A percentile compares a stretch with the other conserved stretches of the same genome.
These are phyloP conservation scores for Chlorella vulgaris DNA, from an alignment of 139 green algal genomes.

Conservation along the genomic window DNA sequence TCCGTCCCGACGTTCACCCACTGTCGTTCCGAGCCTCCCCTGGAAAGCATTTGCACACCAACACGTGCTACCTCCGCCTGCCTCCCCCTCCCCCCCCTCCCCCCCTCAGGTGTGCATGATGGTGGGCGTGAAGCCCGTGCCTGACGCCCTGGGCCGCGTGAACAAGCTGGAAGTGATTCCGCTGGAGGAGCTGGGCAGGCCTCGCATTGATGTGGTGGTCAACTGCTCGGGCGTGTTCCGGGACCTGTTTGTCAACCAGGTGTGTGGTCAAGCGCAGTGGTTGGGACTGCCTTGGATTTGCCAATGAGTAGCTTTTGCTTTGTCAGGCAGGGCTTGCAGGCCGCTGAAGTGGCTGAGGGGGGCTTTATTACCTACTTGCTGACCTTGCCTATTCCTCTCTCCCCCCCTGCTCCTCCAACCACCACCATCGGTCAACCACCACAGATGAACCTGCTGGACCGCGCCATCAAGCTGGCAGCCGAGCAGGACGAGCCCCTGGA, in stretches of 20 bases:
- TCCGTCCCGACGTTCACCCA: no score
- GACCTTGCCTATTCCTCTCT: not conserved
- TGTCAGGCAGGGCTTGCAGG: not conserved
- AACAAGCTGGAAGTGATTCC: slow-evolving; percentile 99
- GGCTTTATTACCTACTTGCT: no score
- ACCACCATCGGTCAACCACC: not conserved
- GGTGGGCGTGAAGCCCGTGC: slow-evolving; percentile 91
- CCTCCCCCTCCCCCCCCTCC: not conserved
- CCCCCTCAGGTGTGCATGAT: slow-evolving; percentile 89
- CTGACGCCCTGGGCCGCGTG: slow-evolving; percentile 95
- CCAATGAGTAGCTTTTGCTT: no score
- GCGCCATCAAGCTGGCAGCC: slow-evolving; percentile 97
- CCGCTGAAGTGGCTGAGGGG: no score
- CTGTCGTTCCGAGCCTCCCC: no score
- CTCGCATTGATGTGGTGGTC: slow-evolving; percentile 97
- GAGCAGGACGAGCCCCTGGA: slow-evolving; percentile 97
- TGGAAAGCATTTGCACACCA: no score
- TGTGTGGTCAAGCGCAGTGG: no score
- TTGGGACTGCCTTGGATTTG: no score
- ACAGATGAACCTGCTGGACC: slow-evolving; percentile 97
- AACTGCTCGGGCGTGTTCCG: slow-evolving; percentile 99
- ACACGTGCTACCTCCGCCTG: not conserved
- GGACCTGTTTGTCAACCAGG: slow-evolving; percentile 98
- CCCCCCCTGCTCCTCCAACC: no score
- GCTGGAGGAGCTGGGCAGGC: slow-evolving; percentile 95